Conservation (phyloP, 768 basidiomycete genomes). For the Psilocybe azurescens region DNA sequence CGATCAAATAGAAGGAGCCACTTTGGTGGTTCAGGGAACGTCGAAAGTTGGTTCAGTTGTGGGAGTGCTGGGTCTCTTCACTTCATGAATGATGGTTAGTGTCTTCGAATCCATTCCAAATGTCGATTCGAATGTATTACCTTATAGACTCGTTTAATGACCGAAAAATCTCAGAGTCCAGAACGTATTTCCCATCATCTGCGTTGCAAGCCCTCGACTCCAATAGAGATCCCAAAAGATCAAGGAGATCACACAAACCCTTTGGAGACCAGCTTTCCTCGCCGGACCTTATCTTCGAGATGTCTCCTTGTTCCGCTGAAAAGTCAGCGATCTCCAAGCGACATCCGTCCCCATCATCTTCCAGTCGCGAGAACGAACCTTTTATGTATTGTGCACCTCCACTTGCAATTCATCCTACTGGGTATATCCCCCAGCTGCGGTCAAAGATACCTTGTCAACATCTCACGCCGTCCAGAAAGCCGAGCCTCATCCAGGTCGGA, state of each 20-base stretch:
- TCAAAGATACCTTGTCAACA: slow-evolving; percentile 15
- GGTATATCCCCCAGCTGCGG: slow-evolving; percentile 10
- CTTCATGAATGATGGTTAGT: slow-evolving; percentile 20
- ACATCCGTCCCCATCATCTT: slow-evolving; percentile 23
- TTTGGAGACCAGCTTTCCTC: slow-evolving; percentile 38
- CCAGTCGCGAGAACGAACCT: slow-evolving; percentile 33
- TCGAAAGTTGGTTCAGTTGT: not conserved
- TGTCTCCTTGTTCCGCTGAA: slow-evolving; percentile 49
- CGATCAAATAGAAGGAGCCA: not conserved
- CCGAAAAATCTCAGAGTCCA: slow-evolving; percentile 20
- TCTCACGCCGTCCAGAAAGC: slow-evolving; percentile 16
- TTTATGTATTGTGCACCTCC: slow-evolving; percentile 48
- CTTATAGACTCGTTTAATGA: slow-evolving; percentile 21
- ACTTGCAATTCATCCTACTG: slow-evolving; percentile 18
- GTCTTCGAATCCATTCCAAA: not conserved
- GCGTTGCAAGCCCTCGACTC: slow-evolving; percentile 37
- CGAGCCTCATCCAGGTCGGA: slow-evolving; percentile 5
- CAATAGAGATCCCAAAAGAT: slow-evolving; percentile 52
- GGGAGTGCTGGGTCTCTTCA: not conserved
- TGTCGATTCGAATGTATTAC: not conserved
- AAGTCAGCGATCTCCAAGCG: slow-evolving; percentile 25
- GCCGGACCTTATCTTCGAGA: slow-evolving; percentile 58
- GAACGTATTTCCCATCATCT: slow-evolving; percentile 24
- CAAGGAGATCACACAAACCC: slow-evolving; percentile 28
- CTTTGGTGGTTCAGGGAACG: not conserved